Evolutionary conservation across 2,329 filamentous ascomycete genomes (phyloP), one percentile per base, ranked within the genome.

Genomic region (Exophiala lecanii-corni): DNA sequence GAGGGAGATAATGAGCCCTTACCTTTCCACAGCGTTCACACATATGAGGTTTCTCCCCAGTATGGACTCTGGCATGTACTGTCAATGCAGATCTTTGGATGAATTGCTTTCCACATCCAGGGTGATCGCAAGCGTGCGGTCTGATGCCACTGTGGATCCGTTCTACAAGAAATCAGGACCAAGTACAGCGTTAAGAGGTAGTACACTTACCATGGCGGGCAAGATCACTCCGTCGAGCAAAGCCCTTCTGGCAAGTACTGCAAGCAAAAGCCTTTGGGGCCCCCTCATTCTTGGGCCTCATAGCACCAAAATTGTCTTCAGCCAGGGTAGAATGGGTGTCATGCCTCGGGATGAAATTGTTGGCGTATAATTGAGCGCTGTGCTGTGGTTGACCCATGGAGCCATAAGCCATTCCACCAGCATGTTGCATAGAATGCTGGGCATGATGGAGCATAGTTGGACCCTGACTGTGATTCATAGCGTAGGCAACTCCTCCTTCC

Each of bases 1-100:
- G 19, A 44, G 34, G 28, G 38, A 21, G 32, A 18, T 30, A 13
- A 40, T 10, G 18, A 32, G 39, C 31, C 41, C 76, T 59, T 73
- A 95, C 89, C 82, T 97, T 97, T 64, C 88, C 87, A 64, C 92
- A 97, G 51, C 86, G 81, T 67, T 96, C 92, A 62, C 92, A 98
- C 81, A 92, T 91, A 59, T 98, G 92, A 38, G 92, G 92, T 69
- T 98, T 98, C 70, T 97, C 92, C 53, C 92, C 92, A 2, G 92
- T 97, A 66, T 98, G 92, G 15, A 96, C 89, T 56, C 92, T 85
- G 60, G 86, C 83, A 65, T 97, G 92, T 5, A 98, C 92, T 1
- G 92, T 98, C 63, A 98, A 70, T 16, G 92, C 92, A 19, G 89
- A 96, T 43, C 92, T 79, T 66, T 98, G 92, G 56, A 98, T 98